phyloP scores from a whole-genome alignment of 345 rosid species.

The Laguncularia racemosa region DNA sequence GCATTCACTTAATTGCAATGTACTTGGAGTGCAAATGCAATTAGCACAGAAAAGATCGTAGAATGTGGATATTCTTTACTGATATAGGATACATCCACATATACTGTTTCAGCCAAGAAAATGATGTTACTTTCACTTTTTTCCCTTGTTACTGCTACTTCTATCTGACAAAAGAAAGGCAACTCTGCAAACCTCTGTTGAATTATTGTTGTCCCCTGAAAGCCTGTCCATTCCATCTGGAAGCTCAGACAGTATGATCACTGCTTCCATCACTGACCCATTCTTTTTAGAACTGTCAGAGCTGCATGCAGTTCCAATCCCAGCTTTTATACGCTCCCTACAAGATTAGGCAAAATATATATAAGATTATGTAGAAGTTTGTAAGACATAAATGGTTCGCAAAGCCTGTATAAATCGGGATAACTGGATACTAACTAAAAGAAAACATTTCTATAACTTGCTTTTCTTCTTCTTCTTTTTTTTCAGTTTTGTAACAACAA shows the following conservation, averaged over 20 bases:
- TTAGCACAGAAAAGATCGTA: too few species aligned
- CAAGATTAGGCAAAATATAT: conserved; percentile 9
- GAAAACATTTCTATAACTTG: too few species aligned
- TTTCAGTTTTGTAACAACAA: too few species aligned
- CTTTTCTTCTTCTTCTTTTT: too few species aligned
- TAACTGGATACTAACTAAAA: too few species aligned
- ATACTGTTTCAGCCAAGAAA: not conserved
- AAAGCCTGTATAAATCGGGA: too few species aligned
- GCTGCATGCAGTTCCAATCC: conserved; percentile 51
- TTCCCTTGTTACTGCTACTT: not conserved
- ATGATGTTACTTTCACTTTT: not conserved
- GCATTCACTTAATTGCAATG: too few species aligned
- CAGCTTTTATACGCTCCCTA: conserved; percentile 67
- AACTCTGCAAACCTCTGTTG: conserved; percentile 57
- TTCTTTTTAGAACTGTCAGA: conserved; percentile 32
- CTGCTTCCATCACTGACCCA: conserved; percentile 59
- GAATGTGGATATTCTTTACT: too few species aligned
- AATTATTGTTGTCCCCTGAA: conserved; percentile 29
- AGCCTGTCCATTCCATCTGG: conserved; percentile 34
- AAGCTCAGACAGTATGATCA: conserved; percentile 51
- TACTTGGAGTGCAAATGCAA: too few species aligned
- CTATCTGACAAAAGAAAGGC: not conserved
- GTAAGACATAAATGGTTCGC: too few species aligned
- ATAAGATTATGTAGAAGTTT: conserved; percentile 3
- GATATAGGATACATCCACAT: not conserved